Evolutionary conservation across 768 basidiomycete genomes (phyloP).

Genomic region (Saitozyma sp.): DNA sequence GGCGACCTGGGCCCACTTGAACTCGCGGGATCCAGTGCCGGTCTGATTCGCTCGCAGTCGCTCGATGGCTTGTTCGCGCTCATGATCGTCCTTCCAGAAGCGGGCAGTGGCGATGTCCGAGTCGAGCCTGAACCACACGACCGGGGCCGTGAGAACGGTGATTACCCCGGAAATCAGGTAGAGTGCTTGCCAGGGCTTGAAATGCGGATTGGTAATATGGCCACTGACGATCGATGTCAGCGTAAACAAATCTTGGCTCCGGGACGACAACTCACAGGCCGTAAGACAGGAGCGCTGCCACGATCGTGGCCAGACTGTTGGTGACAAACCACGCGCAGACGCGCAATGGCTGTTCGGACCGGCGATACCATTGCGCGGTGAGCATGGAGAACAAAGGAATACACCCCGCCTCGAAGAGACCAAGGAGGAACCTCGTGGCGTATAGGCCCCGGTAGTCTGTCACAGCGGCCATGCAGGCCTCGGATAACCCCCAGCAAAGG

Average conservation of each 20-base stretch:
- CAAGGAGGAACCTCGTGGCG: constrained; percentile 41
- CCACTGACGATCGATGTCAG: constrained; percentile 12
- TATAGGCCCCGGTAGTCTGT: constrained; percentile 23
- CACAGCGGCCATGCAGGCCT: constrained; percentile 13
- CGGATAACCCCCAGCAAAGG: constrained; percentile 25
- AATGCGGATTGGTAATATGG: constrained; percentile 15
- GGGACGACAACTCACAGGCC: constrained; percentile 17
- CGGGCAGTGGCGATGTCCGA: constrained; percentile 22
- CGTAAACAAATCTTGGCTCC: not conserved
- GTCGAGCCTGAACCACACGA: constrained; percentile 29
- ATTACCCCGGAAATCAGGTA: constrained; percentile 34
- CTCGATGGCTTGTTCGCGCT: constrained; percentile 27
- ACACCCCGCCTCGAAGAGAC: constrained; percentile 45
- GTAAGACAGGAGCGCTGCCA: constrained; percentile 28
- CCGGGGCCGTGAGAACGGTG: constrained; percentile 29
- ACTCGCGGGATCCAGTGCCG: constrained; percentile 23
- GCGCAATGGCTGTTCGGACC: constrained; percentile 24
- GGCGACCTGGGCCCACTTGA: constrained; percentile 28
- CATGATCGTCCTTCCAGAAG: constrained; percentile 26
- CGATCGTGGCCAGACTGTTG: constrained; percentile 35
- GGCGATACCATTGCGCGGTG: constrained; percentile 28
- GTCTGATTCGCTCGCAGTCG: constrained; percentile 36
- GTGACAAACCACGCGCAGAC: constrained; percentile 32
- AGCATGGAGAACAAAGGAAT: constrained; percentile 29
- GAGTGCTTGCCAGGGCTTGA: constrained; percentile 33